Base-by-base conservation (phyloP, 257 asterid genomes). In the Solanum peruvianum region DNA sequence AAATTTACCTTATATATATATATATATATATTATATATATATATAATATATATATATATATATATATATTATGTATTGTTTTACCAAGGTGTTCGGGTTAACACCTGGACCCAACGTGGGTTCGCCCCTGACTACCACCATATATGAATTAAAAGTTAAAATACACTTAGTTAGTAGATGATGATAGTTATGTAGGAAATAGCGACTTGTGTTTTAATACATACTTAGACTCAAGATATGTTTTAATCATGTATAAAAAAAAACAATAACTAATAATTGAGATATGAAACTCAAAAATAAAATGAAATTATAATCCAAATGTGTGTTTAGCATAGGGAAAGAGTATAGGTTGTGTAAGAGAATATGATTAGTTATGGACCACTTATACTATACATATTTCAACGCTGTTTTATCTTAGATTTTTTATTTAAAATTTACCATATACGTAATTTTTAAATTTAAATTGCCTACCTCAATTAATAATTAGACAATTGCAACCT, bases 241-340 rank as follows among this genome's bases (percentile, higher is more conserved):
- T 33, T 33, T 4, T 33, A 33, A 33, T 62, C 13, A 0, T 4
- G 27, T n/a, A 64, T n/a, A 14, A n/a, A 11, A n/a, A 11, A 23
- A 62, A 2, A 23, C 3, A 62, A 15, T 6, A 23, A 62, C 13
- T 62, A 11, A n/a, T 64, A n/a, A 6, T n/a, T 64, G 11, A 64
- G 1, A 2, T 11, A 11, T 11, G 1, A n/a, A 64, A 64, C 6
- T 64, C 2, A 0, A 16, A 52, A 5, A 3, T 2, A 42, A 49
- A 49, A 49, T 37, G 5, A 21, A 10, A 0, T 23, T 10, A 10
- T 62, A 62, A 9, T 21, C 13, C 15, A 62, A 23, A 62, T 10
- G 7, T 62, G 10, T 23, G 11, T 60, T 62, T 21, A 9, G 25
- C 67, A 60, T 2, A 60, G 27, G 27, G 9, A 60, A 56, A 20